Evolutionary conservation across 2,329 filamentous ascomycete genomes (phyloP), one percentile per base, ranked within the genome.

Genomic region (Cladosporium sp.): DNA sequence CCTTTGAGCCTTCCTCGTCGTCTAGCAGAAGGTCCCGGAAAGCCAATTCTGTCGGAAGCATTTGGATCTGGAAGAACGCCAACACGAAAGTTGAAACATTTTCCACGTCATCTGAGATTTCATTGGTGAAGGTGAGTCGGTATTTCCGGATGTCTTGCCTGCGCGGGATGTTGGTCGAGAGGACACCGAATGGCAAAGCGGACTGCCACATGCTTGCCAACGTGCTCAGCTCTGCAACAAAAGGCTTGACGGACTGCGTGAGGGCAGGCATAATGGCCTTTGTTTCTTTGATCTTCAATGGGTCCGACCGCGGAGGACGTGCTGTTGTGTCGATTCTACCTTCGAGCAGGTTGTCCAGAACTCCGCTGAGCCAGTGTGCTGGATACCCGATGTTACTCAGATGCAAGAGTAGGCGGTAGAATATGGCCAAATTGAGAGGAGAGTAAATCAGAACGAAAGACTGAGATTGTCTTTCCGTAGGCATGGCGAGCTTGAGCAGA

Each of bases 341-440:
- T 5, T 59, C 65, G 40, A 59, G 64, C 3, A 69, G 65, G 5
- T 50, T 60, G 16, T 35, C 35, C 5, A 65, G 37, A 4, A 69
- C 44, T 44, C 29, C 61, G 49, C 59, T 62, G 6, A 69, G 53
- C 68, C 66, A 69, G 46, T 67, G 62, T 6, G 69, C 64, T 18
- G 65, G 64, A 37, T 68, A 70, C 1, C 67, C 67, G 23, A 66
- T 31, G 33, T 57, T 50, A 46, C 68, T 55, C 2, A 69, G 53
- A 29, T 69, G 68, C 8, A n/a, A 23, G 55, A 61, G 31, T 14
- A 71, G 50, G 23, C 64, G 62, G 23, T 66, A 56, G 59, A 69
- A 66, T 18, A 55, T 16, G 14, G 64, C 69, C 23, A 71, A 28
- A 35, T 71, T 71, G 10, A 69, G 62, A 14, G 68, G 69, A 29